Evolutionary conservation across 2,329 filamentous ascomycete species (phyloP).

Genomic region (Aspergillus sp.): DNA sequence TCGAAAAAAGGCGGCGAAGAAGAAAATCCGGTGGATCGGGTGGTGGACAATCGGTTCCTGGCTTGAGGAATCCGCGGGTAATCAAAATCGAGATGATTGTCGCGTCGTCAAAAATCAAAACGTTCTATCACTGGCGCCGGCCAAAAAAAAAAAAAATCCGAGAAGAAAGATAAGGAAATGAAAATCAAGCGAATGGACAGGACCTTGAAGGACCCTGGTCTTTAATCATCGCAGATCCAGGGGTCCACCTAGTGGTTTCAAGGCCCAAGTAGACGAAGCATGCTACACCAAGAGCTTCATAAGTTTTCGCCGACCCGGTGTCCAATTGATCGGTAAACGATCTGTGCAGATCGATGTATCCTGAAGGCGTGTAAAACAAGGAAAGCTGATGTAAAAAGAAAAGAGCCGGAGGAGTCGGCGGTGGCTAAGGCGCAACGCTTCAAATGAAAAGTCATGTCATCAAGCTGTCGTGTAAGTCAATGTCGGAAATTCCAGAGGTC

Average conservation of each 20-base stretch:
- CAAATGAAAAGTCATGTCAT: constrained; percentile 17
- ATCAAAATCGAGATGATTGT: background rate
- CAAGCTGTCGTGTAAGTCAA: constrained; percentile 17
- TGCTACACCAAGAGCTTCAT: background rate
- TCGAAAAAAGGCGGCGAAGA: constrained; percentile 2
- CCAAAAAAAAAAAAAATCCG: background rate
- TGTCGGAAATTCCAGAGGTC: background rate
- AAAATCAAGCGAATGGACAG: constrained; percentile 20
- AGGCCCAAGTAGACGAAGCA: constrained; percentile 6
- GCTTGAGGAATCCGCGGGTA: background rate
- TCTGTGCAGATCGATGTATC: background rate
- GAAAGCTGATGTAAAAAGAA: background rate
- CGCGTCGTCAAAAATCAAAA: constrained; percentile 10
- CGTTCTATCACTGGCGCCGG: constrained; percentile 2
- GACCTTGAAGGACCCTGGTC: constrained; percentile 2
- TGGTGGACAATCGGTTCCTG: background rate
- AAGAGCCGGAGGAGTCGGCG: background rate
- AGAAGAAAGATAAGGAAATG: constrained; percentile 10
- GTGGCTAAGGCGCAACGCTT: background rate
- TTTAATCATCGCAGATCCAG: background rate
- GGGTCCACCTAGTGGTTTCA: background rate
- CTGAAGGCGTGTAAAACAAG: background rate
- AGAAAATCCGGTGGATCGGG: background rate
- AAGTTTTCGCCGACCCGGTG: background rate
- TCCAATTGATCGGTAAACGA: background rate